A percentile compares a stretch with the other conserved stretches of the same genome.
Evolutionary conservation across 1,284 basidiomycete species (phyloP).

Genomic region (Golubevia pallescens): DNA sequence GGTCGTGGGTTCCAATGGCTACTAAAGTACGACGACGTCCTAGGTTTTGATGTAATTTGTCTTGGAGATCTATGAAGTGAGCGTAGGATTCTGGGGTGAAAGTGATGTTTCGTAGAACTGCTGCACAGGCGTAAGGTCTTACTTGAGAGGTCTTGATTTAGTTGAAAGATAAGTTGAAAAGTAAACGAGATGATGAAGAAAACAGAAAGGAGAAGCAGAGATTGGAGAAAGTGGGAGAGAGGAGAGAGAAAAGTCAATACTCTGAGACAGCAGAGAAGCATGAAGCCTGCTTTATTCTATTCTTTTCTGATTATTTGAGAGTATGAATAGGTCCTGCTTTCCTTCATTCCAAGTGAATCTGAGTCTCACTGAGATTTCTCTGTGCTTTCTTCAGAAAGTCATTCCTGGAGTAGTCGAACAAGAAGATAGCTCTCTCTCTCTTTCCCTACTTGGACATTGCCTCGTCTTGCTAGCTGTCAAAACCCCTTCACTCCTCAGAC

Average conservation of each 20-base stretch:
- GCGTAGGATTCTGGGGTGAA: slow-evolving; percentile 60
- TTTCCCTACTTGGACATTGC: slow-evolving; percentile 6
- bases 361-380: background rate
- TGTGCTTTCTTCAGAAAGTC: slow-evolving; percentile 1
- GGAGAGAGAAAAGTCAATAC: background rate
- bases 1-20: slow-evolving; percentile 4
- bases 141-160: slow-evolving; percentile 15
- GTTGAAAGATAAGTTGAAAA: background rate
- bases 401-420: too few species aligned
- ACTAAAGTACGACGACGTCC: slow-evolving; percentile 3
- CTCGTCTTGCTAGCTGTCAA: slow-evolving; percentile 9
- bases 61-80: slow-evolving; percentile 70
- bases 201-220: background rate
- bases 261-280: too few species aligned
- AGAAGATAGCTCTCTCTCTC: background rate
- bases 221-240: slow-evolving; percentile 1
- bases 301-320: too few species aligned
- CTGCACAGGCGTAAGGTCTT: slow-evolving; percentile 52
- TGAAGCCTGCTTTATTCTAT: too few species aligned
- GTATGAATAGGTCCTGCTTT: slow-evolving; percentile 73
- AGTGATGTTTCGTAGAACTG: slow-evolving; percentile 49
- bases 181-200: background rate
- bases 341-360: slow-evolving; percentile 3
- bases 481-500: background rate
- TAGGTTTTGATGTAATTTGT: slow-evolving; percentile 3